Percentiles rank a stretch among this genome's conserved stretches.
phyloP scores from a whole-genome alignment of 2,329 filamentous ascomycete genomes.

The Davidsoniella virescens region DNA sequence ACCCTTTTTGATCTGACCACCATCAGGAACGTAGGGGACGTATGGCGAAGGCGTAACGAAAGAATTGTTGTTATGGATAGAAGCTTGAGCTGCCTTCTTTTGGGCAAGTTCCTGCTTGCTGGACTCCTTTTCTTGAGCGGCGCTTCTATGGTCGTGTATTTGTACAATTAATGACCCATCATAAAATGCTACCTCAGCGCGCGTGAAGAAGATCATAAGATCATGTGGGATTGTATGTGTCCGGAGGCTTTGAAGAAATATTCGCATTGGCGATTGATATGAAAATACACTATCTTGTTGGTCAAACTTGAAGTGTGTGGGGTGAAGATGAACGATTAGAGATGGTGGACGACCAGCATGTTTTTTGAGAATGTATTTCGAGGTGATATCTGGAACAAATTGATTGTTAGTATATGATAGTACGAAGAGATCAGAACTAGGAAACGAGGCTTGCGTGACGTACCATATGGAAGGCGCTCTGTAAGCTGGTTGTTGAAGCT shows the following conservation, averaged over 20 bases:
- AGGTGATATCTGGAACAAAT: slow-evolving; percentile 44
- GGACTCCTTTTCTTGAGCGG: slow-evolving; percentile 43
- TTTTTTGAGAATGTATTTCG: slow-evolving; percentile 68
- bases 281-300: slow-evolving; percentile 83
- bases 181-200: slow-evolving; percentile 64
- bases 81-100: slow-evolving; percentile 53
- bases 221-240: slow-evolving; percentile 74
- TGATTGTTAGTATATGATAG: slow-evolving; percentile 17
- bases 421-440: neutral
- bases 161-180: slow-evolving; percentile 91
- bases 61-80: slow-evolving; percentile 81
- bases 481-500: slow-evolving; percentile 21
- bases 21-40: slow-evolving; percentile 54
- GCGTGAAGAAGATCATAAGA: slow-evolving; percentile 61
- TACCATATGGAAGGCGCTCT: slow-evolving; percentile 39
- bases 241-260: slow-evolving; percentile 62
- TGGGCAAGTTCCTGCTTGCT: slow-evolving; percentile 33
- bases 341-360: slow-evolving; percentile 63
- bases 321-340: slow-evolving; percentile 69
- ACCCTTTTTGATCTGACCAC: slow-evolving; percentile 19
- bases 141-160: slow-evolving; percentile 71
- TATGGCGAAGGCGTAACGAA: slow-evolving; percentile 82
- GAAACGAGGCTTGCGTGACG: neutral
- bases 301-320: slow-evolving; percentile 80
- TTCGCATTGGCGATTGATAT: slow-evolving; percentile 82